Base-by-base conservation (phyloP, 106 monocot species). In the Iris macrosiphon region DNA sequence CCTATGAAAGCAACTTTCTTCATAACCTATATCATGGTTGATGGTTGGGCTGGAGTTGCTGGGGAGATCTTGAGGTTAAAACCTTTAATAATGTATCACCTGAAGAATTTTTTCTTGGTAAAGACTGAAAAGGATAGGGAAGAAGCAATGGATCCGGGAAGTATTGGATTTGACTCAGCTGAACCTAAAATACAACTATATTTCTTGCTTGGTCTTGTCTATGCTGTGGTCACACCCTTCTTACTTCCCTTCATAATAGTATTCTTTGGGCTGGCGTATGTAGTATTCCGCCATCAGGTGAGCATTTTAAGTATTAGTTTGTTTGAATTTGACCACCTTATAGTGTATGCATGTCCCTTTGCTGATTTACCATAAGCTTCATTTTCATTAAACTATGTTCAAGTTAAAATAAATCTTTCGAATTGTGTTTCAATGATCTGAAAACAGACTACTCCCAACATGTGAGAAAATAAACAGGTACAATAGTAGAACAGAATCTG, bases 1-100 rank as follows among this genome's bases (percentile, higher is more conserved):
- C 88, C 88, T 50, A 67, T 78, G 75, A 88, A 82, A 75, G 88
- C 82, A 42, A 79, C 88, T 57, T 88, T 88, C 59, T 88, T 88
- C 35, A 88, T 88, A 57, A 82, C 88, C 16, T 88, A 63, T 58
- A 73, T 88, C 39, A 88, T 88, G 88, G 75, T 79, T 72, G 88
- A 88, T 70, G 88, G 88, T 4, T 88, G 88, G 88, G 72, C 88
- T 66, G 82, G 88, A 56, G 32, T 82, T 63, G 82, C 88, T 17
- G 75, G 72, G 23, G 88, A 88, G 30, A 82, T 88, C 69, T 43
- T 82, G 31, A 68, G 88, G 47, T 60, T 88, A 62, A 75, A 79
- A 41, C 82, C 88, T 48, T 49, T 88, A 44, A 67, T 82, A 39
- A 56, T 88, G 3, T 88, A 65, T 63, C 82, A 88, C 38, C 38